These are phyloP conservation scores for Venturia asperata DNA, from an alignment of 2,329 filamentous ascomycete genomes.

Conservation along the genomic window DNA sequence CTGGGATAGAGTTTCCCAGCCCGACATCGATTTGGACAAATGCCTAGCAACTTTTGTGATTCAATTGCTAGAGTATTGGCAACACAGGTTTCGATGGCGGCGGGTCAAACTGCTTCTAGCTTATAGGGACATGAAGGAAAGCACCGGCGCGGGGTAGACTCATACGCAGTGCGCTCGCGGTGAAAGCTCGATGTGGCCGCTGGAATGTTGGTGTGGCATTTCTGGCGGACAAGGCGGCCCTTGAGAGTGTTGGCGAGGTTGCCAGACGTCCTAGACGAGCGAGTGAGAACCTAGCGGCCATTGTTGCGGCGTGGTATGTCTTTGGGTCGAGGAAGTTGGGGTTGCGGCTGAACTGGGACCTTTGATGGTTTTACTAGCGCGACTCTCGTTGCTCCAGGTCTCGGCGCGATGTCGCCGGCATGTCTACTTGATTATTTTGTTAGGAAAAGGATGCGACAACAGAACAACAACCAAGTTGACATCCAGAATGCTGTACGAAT, in stretches of 20 bases:
- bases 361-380: background rate
- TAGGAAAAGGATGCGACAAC: background rate
- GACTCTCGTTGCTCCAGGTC: background rate
- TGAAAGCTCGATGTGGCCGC: conserved; percentile 9
- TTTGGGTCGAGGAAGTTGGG: background rate
- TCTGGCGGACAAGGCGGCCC: background rate
- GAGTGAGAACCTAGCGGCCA: conserved; percentile 32
- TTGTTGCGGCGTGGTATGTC: conserved; percentile 22
- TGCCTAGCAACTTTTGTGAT: background rate
- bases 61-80: background rate
- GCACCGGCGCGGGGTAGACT: background rate
- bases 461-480: background rate
- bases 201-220: background rate
- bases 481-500: conserved; percentile 82
- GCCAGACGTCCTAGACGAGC: conserved; percentile 27
- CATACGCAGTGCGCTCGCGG: conserved; percentile 2
- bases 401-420: background rate
- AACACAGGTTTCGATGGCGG: background rate
- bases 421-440: background rate
- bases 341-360: background rate
- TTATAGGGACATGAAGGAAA: background rate
- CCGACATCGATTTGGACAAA: background rate
- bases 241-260: background rate
- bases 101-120: background rate
- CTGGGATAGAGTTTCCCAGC: background rate